Percentiles rank a stretch among this genome's conserved stretches.
Conservation (phyloP, 208 protist genomes). For the Leishmania turanica region DNA sequence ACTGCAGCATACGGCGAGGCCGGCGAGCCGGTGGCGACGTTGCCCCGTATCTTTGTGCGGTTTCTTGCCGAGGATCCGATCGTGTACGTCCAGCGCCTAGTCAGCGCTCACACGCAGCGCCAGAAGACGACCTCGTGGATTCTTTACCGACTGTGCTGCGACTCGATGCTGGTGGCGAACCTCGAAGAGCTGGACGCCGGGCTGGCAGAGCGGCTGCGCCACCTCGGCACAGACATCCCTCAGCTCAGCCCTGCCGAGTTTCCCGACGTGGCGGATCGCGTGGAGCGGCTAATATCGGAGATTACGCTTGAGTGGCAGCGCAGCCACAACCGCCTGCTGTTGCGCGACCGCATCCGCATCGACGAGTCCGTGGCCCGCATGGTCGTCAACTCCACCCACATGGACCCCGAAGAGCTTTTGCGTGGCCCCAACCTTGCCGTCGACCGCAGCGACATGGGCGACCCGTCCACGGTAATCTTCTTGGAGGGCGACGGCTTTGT, state of each 20-base stretch:
- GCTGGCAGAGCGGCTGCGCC: conserved; percentile 60
- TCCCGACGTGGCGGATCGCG: conserved; percentile 70
- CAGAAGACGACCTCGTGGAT: conserved; percentile 91
- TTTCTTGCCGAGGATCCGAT: conserved; percentile 92
- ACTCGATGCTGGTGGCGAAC: conserved; percentile 91
- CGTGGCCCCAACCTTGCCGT: conserved; percentile 81
- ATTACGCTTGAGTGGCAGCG: conserved; percentile 90
- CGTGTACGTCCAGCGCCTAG: conserved; percentile 86
- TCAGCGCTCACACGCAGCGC: conserved; percentile 80
- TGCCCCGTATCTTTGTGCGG: conserved; percentile 89
- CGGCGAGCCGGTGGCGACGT: conserved; percentile 8
- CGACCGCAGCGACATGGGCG: conserved; percentile 60
- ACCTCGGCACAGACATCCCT: conserved; percentile 86
- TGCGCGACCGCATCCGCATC: conserved; percentile 83
- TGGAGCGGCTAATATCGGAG: conserved; percentile 80
- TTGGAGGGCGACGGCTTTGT: conserved; percentile 58
- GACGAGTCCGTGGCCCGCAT: conserved; percentile 82
- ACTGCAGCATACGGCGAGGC: background rate
- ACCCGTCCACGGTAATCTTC: conserved; percentile 67
- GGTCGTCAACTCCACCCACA: conserved; percentile 77
- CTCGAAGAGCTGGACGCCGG: conserved; percentile 63
- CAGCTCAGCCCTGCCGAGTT: conserved; percentile 77
- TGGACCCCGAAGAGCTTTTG: conserved; percentile 86
- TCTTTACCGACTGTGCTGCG: conserved; percentile 91
- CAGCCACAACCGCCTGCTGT: conserved; percentile 91